Evolutionary conservation across 441 rosid genomes (phyloP), one percentile per base, ranked within the genome.

Genomic region (Breynia disticha): DNA sequence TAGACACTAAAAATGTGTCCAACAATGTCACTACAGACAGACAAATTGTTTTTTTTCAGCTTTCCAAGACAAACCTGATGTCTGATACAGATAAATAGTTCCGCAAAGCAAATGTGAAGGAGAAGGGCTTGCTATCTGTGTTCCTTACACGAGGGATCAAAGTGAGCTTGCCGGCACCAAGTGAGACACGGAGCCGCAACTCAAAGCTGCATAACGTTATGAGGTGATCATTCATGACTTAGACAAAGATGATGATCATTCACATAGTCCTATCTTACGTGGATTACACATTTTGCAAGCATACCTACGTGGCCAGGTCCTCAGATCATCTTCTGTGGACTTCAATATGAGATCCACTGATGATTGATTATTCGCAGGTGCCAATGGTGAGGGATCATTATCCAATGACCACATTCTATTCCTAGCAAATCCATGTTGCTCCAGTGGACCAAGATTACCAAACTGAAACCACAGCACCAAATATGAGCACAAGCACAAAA

Each of bases 111-210:
- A 28, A 28, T 28, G 35, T 28, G 8, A 28, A 28, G 35, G 35
- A 28, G 35, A 28, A 28, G 35, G 35, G 7, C 35, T 28, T 28
- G 63, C 79, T 87, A 74, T 94, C 94, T 47, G 77, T 87, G 67
- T 94, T 89, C 68, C 99, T 80, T 65, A 94, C 72, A 41, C 97
- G 97, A 61, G 99, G 84, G 44, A 79, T 87, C 74, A 94, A 65
- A 66, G 73, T 76, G 67, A 94, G 74, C 71, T 89, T 86, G 67
- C 97, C 94, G 39, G 79, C 68, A 50, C 80, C 74, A 66, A 89
- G 67, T 69, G 87, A 74, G 57, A 94, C 61, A 63, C 97, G 86
- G 67, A 94, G 69, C 53, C 99, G 78, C 60, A 69, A 81, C 74
- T 94, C 99, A 67, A 78, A 94, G 79, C 97, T 94, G 67, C 61